Conservation (phyloP, 345 rosid genomes). For the Camelina sativa region DNA sequence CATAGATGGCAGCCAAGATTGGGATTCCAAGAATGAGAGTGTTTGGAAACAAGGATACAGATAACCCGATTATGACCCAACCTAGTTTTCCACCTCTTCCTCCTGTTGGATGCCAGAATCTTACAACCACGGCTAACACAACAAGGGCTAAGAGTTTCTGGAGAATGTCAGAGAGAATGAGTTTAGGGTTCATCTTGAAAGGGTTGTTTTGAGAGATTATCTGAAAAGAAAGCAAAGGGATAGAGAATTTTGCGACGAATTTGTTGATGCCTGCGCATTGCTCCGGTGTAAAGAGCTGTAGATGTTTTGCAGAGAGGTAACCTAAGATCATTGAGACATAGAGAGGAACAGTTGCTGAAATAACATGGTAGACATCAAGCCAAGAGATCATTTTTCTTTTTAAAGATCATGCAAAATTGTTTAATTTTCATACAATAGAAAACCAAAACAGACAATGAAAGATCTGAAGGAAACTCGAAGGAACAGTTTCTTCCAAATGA, state of each 20-base stretch:
- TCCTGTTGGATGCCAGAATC: conserved; percentile 48
- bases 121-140: conserved; percentile 47
- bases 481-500: conserved; percentile 15
- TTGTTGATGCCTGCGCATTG: conserved; percentile 93
- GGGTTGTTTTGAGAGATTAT: conserved; percentile 74
- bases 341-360: conserved; percentile 81
- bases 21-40: conserved; percentile 89
- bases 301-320: conserved; percentile 68
- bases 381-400: conserved; percentile 61
- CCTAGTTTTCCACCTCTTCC: conserved; percentile 52
- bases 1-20: conserved; percentile 69
- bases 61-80: conserved; percentile 73
- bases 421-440: conserved; percentile 25
- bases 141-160: conserved; percentile 67
- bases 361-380: conserved; percentile 71
- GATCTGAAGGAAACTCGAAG: conserved; percentile 22
- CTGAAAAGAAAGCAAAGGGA: conserved; percentile 82
- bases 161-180: conserved; percentile 62
- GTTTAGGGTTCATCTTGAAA: conserved; percentile 70
- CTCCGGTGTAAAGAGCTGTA: conserved; percentile 72
- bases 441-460: conserved; percentile 1
- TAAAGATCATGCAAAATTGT: not conserved
- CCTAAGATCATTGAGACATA: conserved; percentile 78
- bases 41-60: conserved; percentile 79
- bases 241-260: conserved; percentile 83